Conservation (phyloP, 345 rosid species). For the Iberis pinnata region DNA sequence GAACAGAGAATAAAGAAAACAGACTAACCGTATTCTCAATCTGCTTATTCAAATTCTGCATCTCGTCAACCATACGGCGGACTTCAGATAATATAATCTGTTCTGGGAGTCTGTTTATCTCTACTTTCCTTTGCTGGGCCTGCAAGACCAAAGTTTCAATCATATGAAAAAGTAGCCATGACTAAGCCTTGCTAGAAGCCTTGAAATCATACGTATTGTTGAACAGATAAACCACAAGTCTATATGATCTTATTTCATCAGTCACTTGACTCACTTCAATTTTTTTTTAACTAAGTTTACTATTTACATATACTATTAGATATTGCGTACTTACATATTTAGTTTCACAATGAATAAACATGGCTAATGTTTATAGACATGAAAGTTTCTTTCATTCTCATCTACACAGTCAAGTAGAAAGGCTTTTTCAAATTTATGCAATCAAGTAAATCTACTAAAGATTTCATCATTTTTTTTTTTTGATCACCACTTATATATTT, state of each 20-base stretch:
- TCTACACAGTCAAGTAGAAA: no score
- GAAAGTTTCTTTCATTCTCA: no score
- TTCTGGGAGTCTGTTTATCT: slow-evolving; percentile 73
- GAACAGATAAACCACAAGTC: neutral
- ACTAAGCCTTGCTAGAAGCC: neutral
- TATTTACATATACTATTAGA: no score
- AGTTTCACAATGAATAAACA: no score
- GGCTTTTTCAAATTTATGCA: no score
- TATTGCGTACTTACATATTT: no score
- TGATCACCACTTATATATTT: no score
- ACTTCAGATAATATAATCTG: slow-evolving; percentile 66
- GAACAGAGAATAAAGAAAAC: neutral
- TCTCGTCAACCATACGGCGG: slow-evolving; percentile 85
- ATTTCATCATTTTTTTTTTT: neutral
- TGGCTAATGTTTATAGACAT: no score
- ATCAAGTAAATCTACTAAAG: neutral
- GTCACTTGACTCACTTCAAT: neutral
- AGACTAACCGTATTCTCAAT: slow-evolving; percentile 78
- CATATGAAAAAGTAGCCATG: neutral
- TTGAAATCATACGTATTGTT: neutral
- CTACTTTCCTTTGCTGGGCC: slow-evolving; percentile 65
- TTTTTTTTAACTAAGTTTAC: no score
- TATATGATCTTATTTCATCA: neutral
- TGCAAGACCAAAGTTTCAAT: slow-evolving; percentile 27
- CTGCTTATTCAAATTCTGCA: slow-evolving; percentile 68